Evolutionary conservation across 228 moss, liverwort and hornwort genomes (phyloP), one percentile per base, ranked within the genome.

Genomic region (Sphagnum fallax): DNA sequence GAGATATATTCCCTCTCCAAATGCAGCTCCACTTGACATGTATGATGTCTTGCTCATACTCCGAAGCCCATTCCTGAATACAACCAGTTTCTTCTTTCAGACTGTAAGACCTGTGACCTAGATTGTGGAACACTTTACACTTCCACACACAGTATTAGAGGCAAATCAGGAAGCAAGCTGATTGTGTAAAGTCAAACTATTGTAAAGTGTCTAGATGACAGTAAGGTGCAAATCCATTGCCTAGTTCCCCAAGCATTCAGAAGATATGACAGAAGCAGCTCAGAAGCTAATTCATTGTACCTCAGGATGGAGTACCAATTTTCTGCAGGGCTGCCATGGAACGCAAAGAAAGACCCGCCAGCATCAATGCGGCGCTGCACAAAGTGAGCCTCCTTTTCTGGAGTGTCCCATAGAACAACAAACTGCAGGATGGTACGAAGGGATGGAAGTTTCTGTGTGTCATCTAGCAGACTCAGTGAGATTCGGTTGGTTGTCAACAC

Each of bases 271-370:
- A 32, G 32, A 32, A 32, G 32, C 32, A 32, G 32, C 32, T 32
- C 32, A 32, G 2, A 32, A 32, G 32, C 32, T 32, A 55, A 12
- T 55, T 8, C 8, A 12, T 55, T 12, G 49, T 10, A 65, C 65
- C 65, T 77, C 7, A 92, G 83, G 65, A 92, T 92, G 14, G 92
- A 92, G 78, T 87, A 92, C 92, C 92, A 92, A 60, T 92, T 92
- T 53, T 78, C 75, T 0, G 63, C 62, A 0, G 73, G 4, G 15
- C 92, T 92, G 61, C 92, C 92, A 64, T 92, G 92, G 58, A 89
- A 92, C 2, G 89, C 89, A 4, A 92, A 92, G 70, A 83, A 89
- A 1, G 92, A 89, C 0, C 85, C 91, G 0, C 71, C 63, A 0
- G 49, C 18, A 13, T 14, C 10, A 0, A 59, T 53, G 4, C 87